Base-by-base conservation (phyloP, 371 early-diverging fungal genomes). In the Mucor saturninus region DNA sequence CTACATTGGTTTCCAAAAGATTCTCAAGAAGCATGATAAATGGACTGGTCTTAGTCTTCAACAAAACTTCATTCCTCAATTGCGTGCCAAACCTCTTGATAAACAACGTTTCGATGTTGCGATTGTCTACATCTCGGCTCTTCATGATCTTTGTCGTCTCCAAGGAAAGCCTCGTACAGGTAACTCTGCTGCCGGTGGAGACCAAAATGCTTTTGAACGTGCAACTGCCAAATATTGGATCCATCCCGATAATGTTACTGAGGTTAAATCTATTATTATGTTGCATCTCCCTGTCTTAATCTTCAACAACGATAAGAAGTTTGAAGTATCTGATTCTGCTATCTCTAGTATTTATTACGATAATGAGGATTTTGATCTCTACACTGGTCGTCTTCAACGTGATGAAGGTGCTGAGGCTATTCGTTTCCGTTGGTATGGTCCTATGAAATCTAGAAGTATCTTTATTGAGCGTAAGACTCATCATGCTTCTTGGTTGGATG, bases 401-500 rank as follows among this genome's bases (percentile, higher is more conserved):
- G 84, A 87, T 58, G 95, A 96, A 62, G 93, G 93, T 35, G 96
- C 98, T 31, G 89, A 96, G 61, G 92, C 93, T 13, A 88, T 95
- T 31, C 89, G 93, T 61, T 81, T 99, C 68, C 88, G 98, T 53
- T 82, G 94, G 94, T 98, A 98, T 72, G 95, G 94, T 40, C 86
- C 89, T 51, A 82, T 84, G 71, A 65, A 71, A 13, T 71, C 75
- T 60, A 60, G 64, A 5, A 64, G 50, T 15, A 91, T 98, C 31
- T 99, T 96, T 83, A 89, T 99, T 48, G 99, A 99, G 83, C 91
- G 99, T 62, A 99, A 99, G 81, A 98, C 96, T 2, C 99, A 99
- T 76, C 95, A 93, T 62, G 78, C 98, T 74, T 93, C 94, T 62
- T 98, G 98, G 98, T 92, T 97, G 39, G 97, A 98, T 40, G 98